Conservation (phyloP, 2,329 filamentous ascomycete species). For the Colletotrichum navitas region DNA sequence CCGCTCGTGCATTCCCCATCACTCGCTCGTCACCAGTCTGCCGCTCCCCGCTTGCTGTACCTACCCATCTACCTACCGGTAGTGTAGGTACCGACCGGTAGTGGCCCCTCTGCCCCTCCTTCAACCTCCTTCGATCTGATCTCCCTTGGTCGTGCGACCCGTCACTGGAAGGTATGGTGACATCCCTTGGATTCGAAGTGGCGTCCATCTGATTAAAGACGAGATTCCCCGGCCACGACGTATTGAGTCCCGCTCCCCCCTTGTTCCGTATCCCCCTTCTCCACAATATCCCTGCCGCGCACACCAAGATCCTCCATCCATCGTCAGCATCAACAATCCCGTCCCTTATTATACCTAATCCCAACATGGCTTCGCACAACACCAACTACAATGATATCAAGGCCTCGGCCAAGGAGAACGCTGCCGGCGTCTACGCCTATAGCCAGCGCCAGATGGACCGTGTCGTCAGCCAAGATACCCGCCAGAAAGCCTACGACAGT, state of each 20-base stretch:
- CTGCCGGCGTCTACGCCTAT: conserved; percentile 54
- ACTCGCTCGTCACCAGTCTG: conserved; percentile 4
- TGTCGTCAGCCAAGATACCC: conserved; percentile 70
- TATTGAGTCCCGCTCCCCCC: neutral
- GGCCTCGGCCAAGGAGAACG: conserved; percentile 50
- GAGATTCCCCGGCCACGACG: neutral
- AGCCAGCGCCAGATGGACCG: conserved; percentile 61
- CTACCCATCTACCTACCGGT: too few species aligned
- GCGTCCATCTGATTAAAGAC: neutral
- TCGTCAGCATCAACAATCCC: neutral
- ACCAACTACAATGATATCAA: conserved; percentile 44
- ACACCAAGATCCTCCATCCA: neutral
- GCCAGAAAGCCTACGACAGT: conserved; percentile 67
- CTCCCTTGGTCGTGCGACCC: conserved; percentile 1
- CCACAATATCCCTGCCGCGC: neutral
- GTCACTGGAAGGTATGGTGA: neutral
- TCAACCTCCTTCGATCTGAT: neutral
- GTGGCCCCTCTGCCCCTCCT: neutral
- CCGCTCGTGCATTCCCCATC: conserved; percentile 3
- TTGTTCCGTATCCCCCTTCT: neutral
- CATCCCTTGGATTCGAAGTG: conserved; percentile 6
- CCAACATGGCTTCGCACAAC: conserved; percentile 7
- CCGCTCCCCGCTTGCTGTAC: neutral
- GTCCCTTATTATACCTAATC: neutral
- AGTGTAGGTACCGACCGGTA: neutral